Percentiles rank a stretch among this genome's conserved stretches.
These are phyloP conservation scores for Cladophialophora chaetospira DNA, from an alignment of 2,329 filamentous ascomycete species.

Conservation along the genomic window DNA sequence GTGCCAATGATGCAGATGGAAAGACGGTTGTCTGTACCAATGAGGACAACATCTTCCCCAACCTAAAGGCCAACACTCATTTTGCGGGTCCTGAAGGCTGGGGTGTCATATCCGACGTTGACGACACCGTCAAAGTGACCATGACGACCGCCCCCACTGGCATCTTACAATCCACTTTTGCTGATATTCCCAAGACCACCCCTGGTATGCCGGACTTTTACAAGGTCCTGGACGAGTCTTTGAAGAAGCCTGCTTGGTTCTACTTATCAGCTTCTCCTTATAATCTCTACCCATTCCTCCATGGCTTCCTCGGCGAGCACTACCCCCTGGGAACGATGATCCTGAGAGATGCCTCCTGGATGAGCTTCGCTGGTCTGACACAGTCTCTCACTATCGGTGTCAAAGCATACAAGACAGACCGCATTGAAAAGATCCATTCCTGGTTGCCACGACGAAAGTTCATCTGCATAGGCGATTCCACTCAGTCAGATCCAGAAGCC, in stretches of 20 bases:
- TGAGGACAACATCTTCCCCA: slow-evolving; percentile 44
- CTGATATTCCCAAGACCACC: slow-evolving; percentile 70
- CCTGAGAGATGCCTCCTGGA: slow-evolving; percentile 82
- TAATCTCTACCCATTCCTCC: slow-evolving; percentile 87
- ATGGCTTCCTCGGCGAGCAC: slow-evolving; percentile 67
- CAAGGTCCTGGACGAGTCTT: slow-evolving; percentile 58
- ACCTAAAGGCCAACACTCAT: slow-evolving; percentile 66
- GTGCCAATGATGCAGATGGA: slow-evolving; percentile 49
- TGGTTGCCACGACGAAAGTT: slow-evolving; percentile 80
- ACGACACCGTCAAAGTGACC: slow-evolving; percentile 94
- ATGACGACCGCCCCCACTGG: slow-evolving; percentile 77
- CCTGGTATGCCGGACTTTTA: slow-evolving; percentile 86
- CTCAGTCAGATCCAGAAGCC: slow-evolving; percentile 85
- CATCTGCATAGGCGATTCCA: slow-evolving; percentile 86
- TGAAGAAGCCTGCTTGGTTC: slow-evolving; percentile 74
- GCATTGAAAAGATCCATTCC: slow-evolving; percentile 73
- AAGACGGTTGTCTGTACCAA: slow-evolving; percentile 53
- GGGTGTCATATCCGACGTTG: slow-evolving; percentile 85
- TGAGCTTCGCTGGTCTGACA: slow-evolving; percentile 78
- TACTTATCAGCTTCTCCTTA: slow-evolving; percentile 94
- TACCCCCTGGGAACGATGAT: slow-evolving; percentile 80
- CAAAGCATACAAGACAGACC: slow-evolving; percentile 76
- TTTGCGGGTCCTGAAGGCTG: slow-evolving; percentile 78
- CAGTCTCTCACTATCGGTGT: slow-evolving; percentile 78
- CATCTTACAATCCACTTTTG: slow-evolving; percentile 81